Base-by-base conservation (phyloP, 805 yeast genomes). In the Wickerhamomyces mucosus region DNA sequence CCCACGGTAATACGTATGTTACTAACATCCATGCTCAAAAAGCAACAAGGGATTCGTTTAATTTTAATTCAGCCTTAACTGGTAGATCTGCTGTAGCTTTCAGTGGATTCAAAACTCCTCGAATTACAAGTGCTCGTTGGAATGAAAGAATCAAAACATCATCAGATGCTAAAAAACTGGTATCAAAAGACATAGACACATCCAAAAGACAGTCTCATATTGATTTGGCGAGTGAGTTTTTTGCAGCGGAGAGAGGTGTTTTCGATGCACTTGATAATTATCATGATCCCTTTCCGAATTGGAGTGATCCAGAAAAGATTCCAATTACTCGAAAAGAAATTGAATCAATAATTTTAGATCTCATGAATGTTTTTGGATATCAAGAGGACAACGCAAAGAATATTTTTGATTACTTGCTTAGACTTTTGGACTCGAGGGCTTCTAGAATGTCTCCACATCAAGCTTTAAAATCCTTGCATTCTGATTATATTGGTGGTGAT, bases 31-130 rank as follows among this genome's bases (percentile, higher is more conserved):
- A 12, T 7, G n/a, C 11, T 16, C 10, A 11, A 13, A n/a, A 12
- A 39, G 40, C 39, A 17, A 39, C 40, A 9, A 38, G 36, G 16
- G 37, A 33, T 18, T 35, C 40, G 0, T 25, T 28, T 16, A 51
- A 39, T 9, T 48, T 48, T 26, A 46, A 48, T 25, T 46, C 54
- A 8, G 56, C 57, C 7, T 32, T 52, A 18, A 51, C 54, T 7
- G 57, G 50, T 10, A 36, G 45, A 33, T 50, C 55, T 26, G 45
- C 75, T 7, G 69, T 72, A 58, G 92, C 94, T 1, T 85, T 82
- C 47, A 94, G 95, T 39, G 96, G 95, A 26, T 85, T 86, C 89
- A 95, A 85, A 59, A 82, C 85, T 44, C 94, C 95, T 30, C 84
- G 83, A 51, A 72, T 84, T 51, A 82, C 94, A 2, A 83, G 82